Conservation (phyloP, 164 flowering plant species). For the Amborella trichopoda region DNA sequence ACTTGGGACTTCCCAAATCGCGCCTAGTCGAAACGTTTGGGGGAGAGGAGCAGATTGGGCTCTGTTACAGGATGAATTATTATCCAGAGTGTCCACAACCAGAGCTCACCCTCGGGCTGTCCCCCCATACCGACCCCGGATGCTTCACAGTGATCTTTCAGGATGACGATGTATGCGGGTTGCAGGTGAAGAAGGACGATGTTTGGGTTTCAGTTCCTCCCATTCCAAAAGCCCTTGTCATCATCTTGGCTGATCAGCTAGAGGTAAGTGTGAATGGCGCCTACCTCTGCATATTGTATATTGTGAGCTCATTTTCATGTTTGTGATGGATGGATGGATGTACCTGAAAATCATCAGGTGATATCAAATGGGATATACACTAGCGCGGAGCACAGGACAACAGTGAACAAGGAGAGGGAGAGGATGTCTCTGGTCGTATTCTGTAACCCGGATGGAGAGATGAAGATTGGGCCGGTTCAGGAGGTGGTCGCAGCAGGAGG, state of each 20-base stretch:
- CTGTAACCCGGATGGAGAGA: slow-evolving; percentile 1
- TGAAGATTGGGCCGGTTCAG: slow-evolving; percentile 2
- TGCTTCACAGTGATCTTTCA: slow-evolving; percentile 70
- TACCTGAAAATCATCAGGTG: too few species aligned
- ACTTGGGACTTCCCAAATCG: slow-evolving; percentile 42
- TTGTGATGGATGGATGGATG: too few species aligned
- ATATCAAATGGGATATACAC: slow-evolving; percentile 4
- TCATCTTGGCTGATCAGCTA: slow-evolving; percentile 82
- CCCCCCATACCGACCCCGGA: slow-evolving; percentile 91
- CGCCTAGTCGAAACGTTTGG: slow-evolving; percentile 51
- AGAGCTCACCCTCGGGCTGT: slow-evolving; percentile 61
- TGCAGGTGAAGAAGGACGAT: slow-evolving; percentile 45
- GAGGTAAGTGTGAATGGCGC: slow-evolving; percentile 68
- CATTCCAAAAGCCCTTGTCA: slow-evolving; percentile 53
- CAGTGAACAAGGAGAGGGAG: slow-evolving; percentile 2
- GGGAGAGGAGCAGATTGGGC: slow-evolving; percentile 48
- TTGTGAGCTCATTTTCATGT: background rate
- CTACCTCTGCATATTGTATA: background rate
- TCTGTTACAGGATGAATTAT: slow-evolving; percentile 59
- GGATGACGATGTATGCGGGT: slow-evolving; percentile 59
- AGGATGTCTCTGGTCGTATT: slow-evolving; percentile 6
- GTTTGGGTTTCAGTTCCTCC: slow-evolving; percentile 73
- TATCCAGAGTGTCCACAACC: slow-evolving; percentile 93
- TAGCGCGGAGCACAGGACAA: slow-evolving; percentile 4
- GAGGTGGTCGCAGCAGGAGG: background rate